Percentiles rank a stretch among this genome's conserved stretches.
phyloP scores from a whole-genome alignment of 2,329 filamentous ascomycete genomes.

The Bretziella fagacearum region DNA sequence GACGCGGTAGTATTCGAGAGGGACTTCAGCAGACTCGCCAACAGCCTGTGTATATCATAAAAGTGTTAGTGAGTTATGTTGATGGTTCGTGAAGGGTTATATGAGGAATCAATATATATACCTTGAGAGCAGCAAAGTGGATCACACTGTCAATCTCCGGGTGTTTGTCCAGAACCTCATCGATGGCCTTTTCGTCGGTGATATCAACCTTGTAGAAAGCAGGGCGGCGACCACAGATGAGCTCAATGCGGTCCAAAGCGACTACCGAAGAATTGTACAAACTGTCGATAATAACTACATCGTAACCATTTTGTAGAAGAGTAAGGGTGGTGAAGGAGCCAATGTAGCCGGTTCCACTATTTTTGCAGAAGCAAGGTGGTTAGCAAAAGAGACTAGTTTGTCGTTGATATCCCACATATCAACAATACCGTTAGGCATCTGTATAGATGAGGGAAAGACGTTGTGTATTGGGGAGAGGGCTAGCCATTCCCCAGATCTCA shows the following conservation, averaged over 20 bases:
- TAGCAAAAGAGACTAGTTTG: background rate
- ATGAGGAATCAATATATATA: constrained; percentile 29
- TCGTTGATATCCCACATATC: no score
- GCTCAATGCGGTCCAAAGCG: constrained; percentile 84
- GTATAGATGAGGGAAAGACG: background rate
- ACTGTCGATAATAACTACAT: constrained; percentile 92
- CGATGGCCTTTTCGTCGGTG: constrained; percentile 66
- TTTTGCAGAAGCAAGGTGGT: constrained; percentile 6
- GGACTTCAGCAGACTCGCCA: constrained; percentile 83
- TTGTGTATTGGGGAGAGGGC: background rate
- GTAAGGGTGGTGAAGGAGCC: constrained; percentile 90
- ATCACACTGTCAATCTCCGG: constrained; percentile 95
- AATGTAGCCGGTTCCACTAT: constrained; percentile 94
- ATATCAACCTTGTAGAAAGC: constrained; percentile 75
- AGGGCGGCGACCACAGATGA: constrained; percentile 77
- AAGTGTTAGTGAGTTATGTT: constrained; percentile 8
- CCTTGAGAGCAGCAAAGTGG: constrained; percentile 96
- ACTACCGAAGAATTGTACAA: constrained; percentile 93
- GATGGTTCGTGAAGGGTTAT: constrained; percentile 13
- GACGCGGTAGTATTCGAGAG: constrained; percentile 93
- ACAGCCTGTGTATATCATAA: constrained; percentile 49
- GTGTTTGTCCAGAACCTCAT: constrained; percentile 75
- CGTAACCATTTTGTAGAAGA: constrained; percentile 84
- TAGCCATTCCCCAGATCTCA: background rate
- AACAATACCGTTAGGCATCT: no score